Evolutionary conservation across 768 basidiomycete genomes (phyloP).

Genomic region (Obba rivulosa): DNA sequence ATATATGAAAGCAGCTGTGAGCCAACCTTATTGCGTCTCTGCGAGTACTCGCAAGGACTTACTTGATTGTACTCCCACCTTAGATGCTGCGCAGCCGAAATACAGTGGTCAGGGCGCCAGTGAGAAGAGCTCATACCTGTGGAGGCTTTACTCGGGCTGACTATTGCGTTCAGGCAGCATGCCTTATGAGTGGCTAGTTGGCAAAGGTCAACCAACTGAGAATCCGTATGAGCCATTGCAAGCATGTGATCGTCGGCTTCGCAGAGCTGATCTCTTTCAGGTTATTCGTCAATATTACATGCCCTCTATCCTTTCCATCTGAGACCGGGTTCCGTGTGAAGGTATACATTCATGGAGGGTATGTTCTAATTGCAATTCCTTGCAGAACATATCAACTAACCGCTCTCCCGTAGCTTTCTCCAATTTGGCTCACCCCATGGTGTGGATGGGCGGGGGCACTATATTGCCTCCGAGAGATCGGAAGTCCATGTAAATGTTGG

Average conservation of each 20-base stretch:
- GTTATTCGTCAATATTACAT: conserved; percentile 60
- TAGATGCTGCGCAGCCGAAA: conserved; percentile 57
- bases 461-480: conserved; percentile 39
- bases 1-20: conserved; percentile 52
- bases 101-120: conserved; percentile 62
- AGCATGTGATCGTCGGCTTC: neutral
- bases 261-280: conserved; percentile 25
- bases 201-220: conserved; percentile 62
- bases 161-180: conserved; percentile 28
- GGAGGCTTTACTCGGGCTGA: neutral
- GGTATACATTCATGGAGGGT: conserved; percentile 40
- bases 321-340: conserved; percentile 32
- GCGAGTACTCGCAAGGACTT: neutral
- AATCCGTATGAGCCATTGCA: conserved; percentile 44
- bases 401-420: too few species aligned
- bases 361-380: too few species aligned
- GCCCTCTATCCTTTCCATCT: conserved; percentile 49
- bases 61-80: neutral
- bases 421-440: too few species aligned
- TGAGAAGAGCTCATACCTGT: conserved; percentile 14
- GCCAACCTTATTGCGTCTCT: conserved; percentile 20
- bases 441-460: too few species aligned
- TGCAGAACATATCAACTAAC: too few species aligned
- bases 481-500: conserved; percentile 77
- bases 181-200: conserved; percentile 54